phyloP scores from a whole-genome alignment of 306 rosid species.

The Begonia loranthoides region DNA sequence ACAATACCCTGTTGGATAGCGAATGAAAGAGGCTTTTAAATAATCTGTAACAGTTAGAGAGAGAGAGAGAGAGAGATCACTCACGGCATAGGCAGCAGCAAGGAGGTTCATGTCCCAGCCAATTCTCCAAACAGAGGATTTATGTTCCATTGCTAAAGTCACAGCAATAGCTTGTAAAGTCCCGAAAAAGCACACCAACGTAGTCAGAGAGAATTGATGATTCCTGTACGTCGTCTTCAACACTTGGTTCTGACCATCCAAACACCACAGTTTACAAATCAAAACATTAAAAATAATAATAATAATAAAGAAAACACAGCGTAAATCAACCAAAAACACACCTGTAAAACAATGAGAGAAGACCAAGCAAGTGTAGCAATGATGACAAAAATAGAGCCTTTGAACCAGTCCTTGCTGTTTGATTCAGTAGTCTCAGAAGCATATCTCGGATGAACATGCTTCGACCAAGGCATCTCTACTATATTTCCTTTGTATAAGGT shows the following conservation, averaged over 20 bases:
- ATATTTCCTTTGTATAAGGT: conserved; percentile 64
- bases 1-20: conserved; percentile 45
- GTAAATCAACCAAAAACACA: conserved; percentile 3
- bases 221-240: conserved; percentile 76
- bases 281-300: conserved; percentile 24
- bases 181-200: conserved; percentile 63
- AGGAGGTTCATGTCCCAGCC: conserved; percentile 87
- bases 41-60: not conserved
- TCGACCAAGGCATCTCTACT: conserved; percentile 48
- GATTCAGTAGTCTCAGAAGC: conserved; percentile 11
- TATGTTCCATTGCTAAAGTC: conserved; percentile 55
- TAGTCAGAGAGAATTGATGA: conserved; percentile 65
- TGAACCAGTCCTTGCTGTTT: conserved; percentile 37
- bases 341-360: conserved; percentile 78
- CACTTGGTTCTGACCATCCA: conserved; percentile 40
- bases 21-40: not conserved
- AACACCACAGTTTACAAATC: not conserved
- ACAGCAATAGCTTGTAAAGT: conserved; percentile 60
- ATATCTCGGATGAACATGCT: conserved; percentile 14
- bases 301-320: conserved; percentile 40
- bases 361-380: conserved; percentile 85
- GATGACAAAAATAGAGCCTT: conserved; percentile 57
- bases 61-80: conserved; percentile 2
- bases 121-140: conserved; percentile 60
- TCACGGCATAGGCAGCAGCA: conserved; percentile 86